phyloP scores from a whole-genome alignment of 345 rosid species.

The Lenwebbia sp. region DNA sequence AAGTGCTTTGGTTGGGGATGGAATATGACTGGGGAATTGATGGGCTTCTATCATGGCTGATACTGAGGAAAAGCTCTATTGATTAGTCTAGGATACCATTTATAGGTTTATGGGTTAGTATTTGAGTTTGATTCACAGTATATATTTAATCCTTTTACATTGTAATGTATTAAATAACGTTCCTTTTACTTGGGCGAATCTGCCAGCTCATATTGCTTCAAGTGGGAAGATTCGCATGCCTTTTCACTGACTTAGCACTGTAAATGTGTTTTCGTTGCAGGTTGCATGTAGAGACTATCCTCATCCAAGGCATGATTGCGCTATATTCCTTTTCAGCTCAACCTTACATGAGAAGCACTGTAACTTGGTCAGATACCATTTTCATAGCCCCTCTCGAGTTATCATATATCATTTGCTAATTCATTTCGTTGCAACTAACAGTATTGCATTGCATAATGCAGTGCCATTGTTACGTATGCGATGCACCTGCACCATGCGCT shows the following conservation, averaged over 20 bases:
- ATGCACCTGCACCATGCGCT: constrained; percentile 62
- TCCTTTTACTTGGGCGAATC: background rate
- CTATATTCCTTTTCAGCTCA: constrained; percentile 44
- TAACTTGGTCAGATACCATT: constrained; percentile 34
- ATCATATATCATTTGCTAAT: background rate
- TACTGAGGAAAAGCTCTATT: background rate
- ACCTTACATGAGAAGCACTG: constrained; percentile 49
- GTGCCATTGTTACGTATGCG: constrained; percentile 93
- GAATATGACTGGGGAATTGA: background rate
- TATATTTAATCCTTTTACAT: background rate
- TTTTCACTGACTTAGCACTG: background rate
- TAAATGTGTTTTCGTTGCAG: constrained; percentile 18
- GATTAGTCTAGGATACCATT: background rate
- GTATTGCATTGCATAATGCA: constrained; percentile 16
- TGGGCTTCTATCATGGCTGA: background rate
- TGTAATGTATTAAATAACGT: background rate
- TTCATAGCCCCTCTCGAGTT: background rate
- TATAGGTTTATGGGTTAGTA: background rate
- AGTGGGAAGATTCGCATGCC: background rate
- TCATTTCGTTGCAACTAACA: background rate
- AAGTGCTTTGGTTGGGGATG: background rate
- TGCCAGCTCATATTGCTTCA: background rate
- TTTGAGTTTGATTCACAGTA: background rate
- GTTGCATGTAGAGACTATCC: constrained; percentile 91
- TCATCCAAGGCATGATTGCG: constrained; percentile 76